Percentiles rank a stretch among this genome's conserved stretches.
These are phyloP conservation scores for Taiwanofungus camphoratus DNA, from an alignment of 1,284 basidiomycete genomes.

Conservation along the genomic window DNA sequence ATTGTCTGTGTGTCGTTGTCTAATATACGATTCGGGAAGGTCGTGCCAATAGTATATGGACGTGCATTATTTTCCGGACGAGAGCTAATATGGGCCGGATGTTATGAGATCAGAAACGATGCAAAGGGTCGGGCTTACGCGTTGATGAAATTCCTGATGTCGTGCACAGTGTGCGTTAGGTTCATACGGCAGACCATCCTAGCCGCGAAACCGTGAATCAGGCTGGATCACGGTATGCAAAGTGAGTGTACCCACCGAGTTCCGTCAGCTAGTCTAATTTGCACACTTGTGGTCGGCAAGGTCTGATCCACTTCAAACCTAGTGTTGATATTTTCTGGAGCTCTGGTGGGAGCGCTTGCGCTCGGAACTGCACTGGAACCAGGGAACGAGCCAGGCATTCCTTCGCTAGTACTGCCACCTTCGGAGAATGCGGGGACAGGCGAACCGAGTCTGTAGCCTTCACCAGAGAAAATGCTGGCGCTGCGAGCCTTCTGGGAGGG, in stretches of 20 bases:
- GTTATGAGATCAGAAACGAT: neutral
- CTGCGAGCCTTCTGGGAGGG: constrained; percentile 37
- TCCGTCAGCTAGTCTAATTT: constrained; percentile 88
- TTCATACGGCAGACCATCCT: constrained; percentile 90
- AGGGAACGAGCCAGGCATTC: constrained; percentile 59
- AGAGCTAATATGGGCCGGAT: constrained; percentile 41
- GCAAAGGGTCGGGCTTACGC: constrained; percentile 53
- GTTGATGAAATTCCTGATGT: constrained; percentile 85
- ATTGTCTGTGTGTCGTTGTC: constrained; percentile 68
- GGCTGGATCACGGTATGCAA: neutral
- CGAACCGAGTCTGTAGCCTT: constrained; percentile 82
- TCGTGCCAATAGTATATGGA: constrained; percentile 75
- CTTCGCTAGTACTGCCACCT: constrained; percentile 14
- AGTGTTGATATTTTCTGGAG: constrained; percentile 39
- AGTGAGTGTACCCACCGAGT: constrained; percentile 51
- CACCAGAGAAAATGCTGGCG: constrained; percentile 60
- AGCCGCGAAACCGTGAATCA: constrained; percentile 1
- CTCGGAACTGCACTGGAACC: constrained; percentile 7
- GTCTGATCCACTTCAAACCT: constrained; percentile 79
- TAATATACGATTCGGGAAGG: constrained; percentile 79
- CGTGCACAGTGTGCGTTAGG: constrained; percentile 83
- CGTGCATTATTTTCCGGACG: constrained; percentile 64
- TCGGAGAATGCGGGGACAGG: constrained; percentile 42
- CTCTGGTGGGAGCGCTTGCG: constrained; percentile 14
- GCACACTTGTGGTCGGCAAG: constrained; percentile 85